Percentiles rank a stretch among this genome's conserved stretches.
Evolutionary conservation across 805 yeast genomes (phyloP).

Genomic region (Saccharomycopsis babjevae): DNA sequence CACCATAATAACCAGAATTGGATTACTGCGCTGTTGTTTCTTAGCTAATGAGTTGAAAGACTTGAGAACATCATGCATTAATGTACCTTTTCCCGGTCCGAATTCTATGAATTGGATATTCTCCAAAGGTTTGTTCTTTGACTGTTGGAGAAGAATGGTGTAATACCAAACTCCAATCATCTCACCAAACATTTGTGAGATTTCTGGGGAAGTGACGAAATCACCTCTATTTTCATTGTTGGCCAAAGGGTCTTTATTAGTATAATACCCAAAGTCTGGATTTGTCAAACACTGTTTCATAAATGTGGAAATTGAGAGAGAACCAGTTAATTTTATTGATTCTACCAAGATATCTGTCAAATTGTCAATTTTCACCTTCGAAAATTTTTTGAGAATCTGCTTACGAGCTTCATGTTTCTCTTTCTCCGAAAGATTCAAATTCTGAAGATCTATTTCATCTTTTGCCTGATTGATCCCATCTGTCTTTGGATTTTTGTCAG

Average conservation of each 20-base stretch:
- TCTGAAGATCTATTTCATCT: background rate
- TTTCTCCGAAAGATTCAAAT: background rate
- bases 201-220: conserved; percentile 79
- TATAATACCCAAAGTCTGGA: conserved; percentile 71
- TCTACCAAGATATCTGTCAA: conserved; percentile 30
- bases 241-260: conserved; percentile 66
- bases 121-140: conserved; percentile 30
- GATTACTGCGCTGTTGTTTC: conserved; percentile 26
- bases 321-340: conserved; percentile 61
- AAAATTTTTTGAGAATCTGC: background rate
- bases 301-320: conserved; percentile 59
- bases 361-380: conserved; percentile 2
- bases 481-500: background rate
- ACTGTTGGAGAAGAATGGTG: conserved; percentile 48
- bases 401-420: background rate
- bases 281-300: conserved; percentile 78
- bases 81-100: conserved; percentile 81
- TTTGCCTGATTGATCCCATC: background rate
- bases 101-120: conserved; percentile 46
- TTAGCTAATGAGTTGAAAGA: conserved; percentile 33
- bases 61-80: conserved; percentile 54
- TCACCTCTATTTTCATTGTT: conserved; percentile 42
- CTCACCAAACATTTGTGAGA: conserved; percentile 81
- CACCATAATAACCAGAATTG: conserved; percentile 38
- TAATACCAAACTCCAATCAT: conserved; percentile 68